Evolutionary conservation across 768 basidiomycete genomes (phyloP), one percentile per base, ranked within the genome.

Genomic region (Albatrellus ellisii): DNA sequence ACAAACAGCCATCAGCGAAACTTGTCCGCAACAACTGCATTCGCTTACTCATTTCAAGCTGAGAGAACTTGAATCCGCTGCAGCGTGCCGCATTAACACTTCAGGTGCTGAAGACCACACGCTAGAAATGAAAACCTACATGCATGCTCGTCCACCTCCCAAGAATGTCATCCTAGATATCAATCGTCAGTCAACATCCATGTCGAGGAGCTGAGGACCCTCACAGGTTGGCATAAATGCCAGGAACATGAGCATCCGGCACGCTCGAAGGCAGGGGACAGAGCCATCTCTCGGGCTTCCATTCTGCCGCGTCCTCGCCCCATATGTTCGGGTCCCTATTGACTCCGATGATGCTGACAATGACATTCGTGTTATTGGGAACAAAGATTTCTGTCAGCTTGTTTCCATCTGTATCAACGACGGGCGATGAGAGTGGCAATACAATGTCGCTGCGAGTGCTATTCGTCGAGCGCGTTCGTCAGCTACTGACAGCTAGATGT

Each of bases 221-320:
- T n/a, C n/a, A n/a, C n/a, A n/a, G n/a, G n/a, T n/a, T n/a, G n/a
- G n/a, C n/a, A n/a, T n/a, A 17, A 36, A 35, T 12, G 5, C 72
- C 71, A 12, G 72, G 71, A 32, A 70, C 52, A 33, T 60, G 64
- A 41, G 56, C 49, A 8, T 50, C 53, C 15, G 34, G 31, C 25
- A 54, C 52, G 28, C 45, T 45, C 5, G 50, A 50, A 4, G 48
- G 53, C 17, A 50, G 46, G 2, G 53, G 43, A 4, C 40, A 42
- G 2, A 75, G 46, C 73, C 73, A 76, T 33, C 75, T 57, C 44
- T 70, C 65, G 4, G 75, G 73, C 34, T 63, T 67, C 72, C 74
- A 77, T 41, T 70, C 60, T 31, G 62, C 52, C 4, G 59, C 59
- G 32, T 66, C 61, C n/a, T 56, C 51, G 8, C 75, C 75, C 75